Conservation (phyloP, 768 basidiomycete species). For the Boletus fagicola region DNA sequence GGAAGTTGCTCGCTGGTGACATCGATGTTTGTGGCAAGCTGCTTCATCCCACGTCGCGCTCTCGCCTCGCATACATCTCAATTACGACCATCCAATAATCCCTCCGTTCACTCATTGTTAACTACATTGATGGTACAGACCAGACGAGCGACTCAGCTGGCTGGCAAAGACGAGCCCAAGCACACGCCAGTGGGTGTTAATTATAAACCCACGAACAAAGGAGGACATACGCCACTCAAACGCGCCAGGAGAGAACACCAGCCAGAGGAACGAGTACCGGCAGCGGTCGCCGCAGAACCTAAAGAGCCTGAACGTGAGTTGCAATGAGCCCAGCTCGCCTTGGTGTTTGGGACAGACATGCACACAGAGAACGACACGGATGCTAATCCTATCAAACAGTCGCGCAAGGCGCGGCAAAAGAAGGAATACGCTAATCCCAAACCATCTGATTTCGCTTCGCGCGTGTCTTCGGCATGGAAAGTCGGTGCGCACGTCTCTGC, state of each 20-base stretch:
- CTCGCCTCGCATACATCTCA: background rate
- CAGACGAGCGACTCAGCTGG: constrained; percentile 13
- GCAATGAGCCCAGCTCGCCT: background rate
- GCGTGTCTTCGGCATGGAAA: constrained; percentile 51
- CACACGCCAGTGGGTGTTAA: background rate
- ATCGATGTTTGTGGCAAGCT: background rate
- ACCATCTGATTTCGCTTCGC: constrained; percentile 31
- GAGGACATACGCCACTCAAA: constrained; percentile 15
- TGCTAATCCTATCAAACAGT: background rate
- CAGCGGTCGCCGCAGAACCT: background rate
- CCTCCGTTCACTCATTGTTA: background rate
- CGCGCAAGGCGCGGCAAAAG: constrained; percentile 12
- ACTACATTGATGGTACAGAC: constrained; percentile 25
- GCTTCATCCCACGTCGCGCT: background rate
- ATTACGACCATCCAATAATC: background rate
- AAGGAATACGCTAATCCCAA: constrained; percentile 8
- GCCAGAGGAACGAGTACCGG: background rate
- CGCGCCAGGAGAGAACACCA: constrained; percentile 8
- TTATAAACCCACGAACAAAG: background rate
- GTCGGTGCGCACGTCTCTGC: constrained; percentile 85
- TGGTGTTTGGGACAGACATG: background rate
- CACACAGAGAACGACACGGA: background rate
- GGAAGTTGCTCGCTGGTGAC: too few species aligned
- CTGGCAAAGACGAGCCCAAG: background rate
- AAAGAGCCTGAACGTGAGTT: constrained; percentile 12